These are phyloP conservation scores for Seiridium unicorne DNA, from an alignment of 2,329 filamentous ascomycete genomes.

Conservation along the genomic window DNA sequence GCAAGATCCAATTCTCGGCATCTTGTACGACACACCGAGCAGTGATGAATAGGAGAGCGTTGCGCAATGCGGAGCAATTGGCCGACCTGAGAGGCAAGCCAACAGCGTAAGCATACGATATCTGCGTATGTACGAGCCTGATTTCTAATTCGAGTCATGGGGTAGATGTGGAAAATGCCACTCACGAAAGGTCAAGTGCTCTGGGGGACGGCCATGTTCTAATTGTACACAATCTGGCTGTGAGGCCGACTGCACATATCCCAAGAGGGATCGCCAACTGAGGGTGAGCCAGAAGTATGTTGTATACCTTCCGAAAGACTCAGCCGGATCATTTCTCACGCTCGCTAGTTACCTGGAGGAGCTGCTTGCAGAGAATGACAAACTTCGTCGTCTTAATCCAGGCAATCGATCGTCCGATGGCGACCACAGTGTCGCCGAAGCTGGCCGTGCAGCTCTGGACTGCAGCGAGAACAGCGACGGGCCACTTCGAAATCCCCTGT, in stretches of 20 bases:
- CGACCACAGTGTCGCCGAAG: neutral
- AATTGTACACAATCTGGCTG: conserved; percentile 29
- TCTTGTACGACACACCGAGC: neutral
- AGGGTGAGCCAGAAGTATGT: conserved; percentile 30
- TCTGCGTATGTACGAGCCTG: neutral
- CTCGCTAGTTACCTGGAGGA: conserved; percentile 30
- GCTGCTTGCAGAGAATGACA: conserved; percentile 31
- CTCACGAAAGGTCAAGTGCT: conserved; percentile 32
- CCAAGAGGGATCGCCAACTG: conserved; percentile 24
- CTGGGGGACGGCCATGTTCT: conserved; percentile 29
- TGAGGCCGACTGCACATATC: conserved; percentile 29
- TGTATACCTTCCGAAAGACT: neutral
- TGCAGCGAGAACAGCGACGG: conserved; percentile 3
- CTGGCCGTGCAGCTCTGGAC: neutral
- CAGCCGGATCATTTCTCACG: neutral
- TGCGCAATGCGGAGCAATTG: neutral
- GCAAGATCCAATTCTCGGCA: neutral
- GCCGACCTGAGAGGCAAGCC: neutral
- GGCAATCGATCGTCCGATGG: neutral
- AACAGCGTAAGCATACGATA: conserved; percentile 1
- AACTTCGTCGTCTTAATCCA: conserved; percentile 18
- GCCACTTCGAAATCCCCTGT: conserved; percentile 13
- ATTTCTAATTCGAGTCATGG: neutral
- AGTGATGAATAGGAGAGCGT: neutral
- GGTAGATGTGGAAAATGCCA: conserved; percentile 23